Evolutionary conservation across 495 filamentous ascomycete species (phyloP).

Genomic region (Arthonia radiata): DNA sequence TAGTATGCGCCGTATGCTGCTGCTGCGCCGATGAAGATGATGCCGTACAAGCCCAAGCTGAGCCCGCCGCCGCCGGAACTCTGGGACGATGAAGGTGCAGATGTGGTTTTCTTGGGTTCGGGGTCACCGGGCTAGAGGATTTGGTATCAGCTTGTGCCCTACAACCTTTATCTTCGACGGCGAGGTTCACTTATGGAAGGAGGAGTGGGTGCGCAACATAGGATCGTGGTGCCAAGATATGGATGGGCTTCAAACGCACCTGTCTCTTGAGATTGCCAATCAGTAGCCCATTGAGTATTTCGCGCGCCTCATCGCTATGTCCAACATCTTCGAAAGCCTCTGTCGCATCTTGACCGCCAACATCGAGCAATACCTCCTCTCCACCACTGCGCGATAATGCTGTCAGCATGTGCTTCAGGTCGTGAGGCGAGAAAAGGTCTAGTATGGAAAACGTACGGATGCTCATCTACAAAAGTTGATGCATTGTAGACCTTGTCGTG

Average conservation of each 20-base stretch:
- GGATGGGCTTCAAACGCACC: constrained; percentile 25
- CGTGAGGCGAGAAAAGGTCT: constrained; percentile 2
- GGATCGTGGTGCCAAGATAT: constrained; percentile 2
- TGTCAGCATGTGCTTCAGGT: constrained; percentile 1
- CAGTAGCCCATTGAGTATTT: constrained; percentile 60
- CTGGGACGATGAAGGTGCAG: constrained; percentile 21
- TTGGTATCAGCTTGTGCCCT: constrained; percentile 1
- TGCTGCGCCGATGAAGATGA: constrained; percentile 53
- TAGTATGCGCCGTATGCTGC: constrained; percentile 68
- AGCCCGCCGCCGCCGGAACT: constrained; percentile 28
- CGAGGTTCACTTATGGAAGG: constrained; percentile 2
- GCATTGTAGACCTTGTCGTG: constrained; percentile 92
- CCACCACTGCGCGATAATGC: constrained; percentile 40
- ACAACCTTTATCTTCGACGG: background rate
- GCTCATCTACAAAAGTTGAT: constrained; percentile 83
- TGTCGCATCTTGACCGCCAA: constrained; percentile 86
- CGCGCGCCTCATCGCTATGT: constrained; percentile 94
- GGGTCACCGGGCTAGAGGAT: constrained; percentile 61
- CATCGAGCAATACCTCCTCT: constrained; percentile 93
- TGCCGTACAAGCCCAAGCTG: constrained; percentile 60
- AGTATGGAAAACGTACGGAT: constrained; percentile 53
- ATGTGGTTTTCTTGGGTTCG: constrained; percentile 30
- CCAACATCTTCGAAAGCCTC: constrained; percentile 99
- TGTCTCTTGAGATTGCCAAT: constrained; percentile 67
- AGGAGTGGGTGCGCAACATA: constrained; percentile 6